phyloP scores from a whole-genome alignment of 352 stramenopile species.

The Nothophytophthora sp. region DNA sequence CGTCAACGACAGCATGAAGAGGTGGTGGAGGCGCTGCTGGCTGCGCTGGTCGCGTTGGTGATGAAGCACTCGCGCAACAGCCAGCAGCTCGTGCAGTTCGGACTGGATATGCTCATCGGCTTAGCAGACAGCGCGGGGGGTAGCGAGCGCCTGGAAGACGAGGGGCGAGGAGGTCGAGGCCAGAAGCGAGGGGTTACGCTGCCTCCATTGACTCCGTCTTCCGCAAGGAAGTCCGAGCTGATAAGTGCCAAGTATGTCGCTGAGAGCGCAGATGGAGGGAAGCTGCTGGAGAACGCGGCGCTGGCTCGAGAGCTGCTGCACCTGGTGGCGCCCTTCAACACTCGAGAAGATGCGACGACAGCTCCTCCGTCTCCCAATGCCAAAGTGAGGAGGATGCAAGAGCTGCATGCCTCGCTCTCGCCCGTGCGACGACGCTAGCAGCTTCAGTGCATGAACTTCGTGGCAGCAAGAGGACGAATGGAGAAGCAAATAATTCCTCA shows the following conservation, averaged over 20 bases:
- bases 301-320: constrained; percentile 65
- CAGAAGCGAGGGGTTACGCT: constrained; percentile 9
- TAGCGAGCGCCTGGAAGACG: constrained; percentile 28
- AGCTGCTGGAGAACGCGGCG: constrained; percentile 40
- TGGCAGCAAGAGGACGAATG: too few species aligned
- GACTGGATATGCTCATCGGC: constrained; percentile 59
- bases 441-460: too few species aligned
- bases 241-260: neutral
- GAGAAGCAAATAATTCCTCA: too few species aligned
- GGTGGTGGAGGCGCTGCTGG: constrained; percentile 63
- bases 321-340: constrained; percentile 57
- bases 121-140: constrained; percentile 38
- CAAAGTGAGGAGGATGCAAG: constrained; percentile 21
- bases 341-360: constrained; percentile 10
- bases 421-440: constrained; percentile 18
- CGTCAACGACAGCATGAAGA: constrained; percentile 41
- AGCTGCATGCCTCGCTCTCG: constrained; percentile 18
- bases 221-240: constrained; percentile 5
- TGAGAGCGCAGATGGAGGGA: constrained; percentile 1
- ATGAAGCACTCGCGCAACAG: constrained; percentile 60
- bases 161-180: constrained; percentile 22
- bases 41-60: constrained; percentile 51
- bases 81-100: constrained; percentile 63
- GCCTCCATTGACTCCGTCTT: constrained; percentile 15
- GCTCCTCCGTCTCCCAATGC: constrained; percentile 8